These are phyloP conservation scores for Trametes villosa DNA, from an alignment of 768 basidiomycete species.

Conservation along the genomic window DNA sequence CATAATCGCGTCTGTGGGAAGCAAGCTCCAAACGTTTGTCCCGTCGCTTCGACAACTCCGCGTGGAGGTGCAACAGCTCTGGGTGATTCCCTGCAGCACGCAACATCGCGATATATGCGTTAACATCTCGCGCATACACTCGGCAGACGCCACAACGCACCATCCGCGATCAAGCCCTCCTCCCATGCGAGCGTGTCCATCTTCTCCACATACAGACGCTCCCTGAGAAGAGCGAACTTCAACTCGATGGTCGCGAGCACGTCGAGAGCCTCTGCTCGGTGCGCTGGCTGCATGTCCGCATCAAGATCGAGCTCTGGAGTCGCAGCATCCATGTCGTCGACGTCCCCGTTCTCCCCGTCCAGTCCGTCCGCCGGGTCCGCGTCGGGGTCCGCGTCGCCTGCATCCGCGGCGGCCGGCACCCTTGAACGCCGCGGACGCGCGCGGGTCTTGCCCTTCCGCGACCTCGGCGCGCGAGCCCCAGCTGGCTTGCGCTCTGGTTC, in stretches of 20 bases:
- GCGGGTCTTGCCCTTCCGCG: slow-evolving; percentile 17
- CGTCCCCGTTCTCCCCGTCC: slow-evolving; percentile 39
- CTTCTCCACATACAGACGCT: slow-evolving; percentile 90
- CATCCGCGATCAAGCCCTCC: slow-evolving; percentile 76
- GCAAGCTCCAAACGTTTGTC: slow-evolving; percentile 85
- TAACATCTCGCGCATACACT: slow-evolving; percentile 7
- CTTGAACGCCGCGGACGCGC: slow-evolving; percentile 20
- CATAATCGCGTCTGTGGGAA: slow-evolving; percentile 69
- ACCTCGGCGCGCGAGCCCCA: slow-evolving; percentile 15
- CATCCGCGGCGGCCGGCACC: slow-evolving; percentile 21
- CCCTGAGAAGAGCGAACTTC: slow-evolving; percentile 86
- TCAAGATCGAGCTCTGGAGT: slow-evolving; percentile 51
- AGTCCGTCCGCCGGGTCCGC: slow-evolving; percentile 31
- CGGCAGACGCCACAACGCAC: slow-evolving; percentile 48
- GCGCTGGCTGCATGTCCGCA: slow-evolving; percentile 77
- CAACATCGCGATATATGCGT: neutral
- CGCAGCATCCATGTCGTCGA: slow-evolving; percentile 48
- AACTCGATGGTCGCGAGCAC: slow-evolving; percentile 89
- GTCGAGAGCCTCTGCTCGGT: slow-evolving; percentile 87
- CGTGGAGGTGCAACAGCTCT: slow-evolving; percentile 80
- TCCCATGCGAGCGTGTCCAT: slow-evolving; percentile 92
- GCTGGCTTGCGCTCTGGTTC: slow-evolving; percentile 21
- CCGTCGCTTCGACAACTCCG: slow-evolving; percentile 75
- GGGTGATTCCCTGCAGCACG: slow-evolving; percentile 75
- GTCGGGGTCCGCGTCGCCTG: slow-evolving; percentile 36